Evolutionary conservation across 2,329 filamentous ascomycete species (phyloP).

Genomic region (Lecanicillium sp.): DNA sequence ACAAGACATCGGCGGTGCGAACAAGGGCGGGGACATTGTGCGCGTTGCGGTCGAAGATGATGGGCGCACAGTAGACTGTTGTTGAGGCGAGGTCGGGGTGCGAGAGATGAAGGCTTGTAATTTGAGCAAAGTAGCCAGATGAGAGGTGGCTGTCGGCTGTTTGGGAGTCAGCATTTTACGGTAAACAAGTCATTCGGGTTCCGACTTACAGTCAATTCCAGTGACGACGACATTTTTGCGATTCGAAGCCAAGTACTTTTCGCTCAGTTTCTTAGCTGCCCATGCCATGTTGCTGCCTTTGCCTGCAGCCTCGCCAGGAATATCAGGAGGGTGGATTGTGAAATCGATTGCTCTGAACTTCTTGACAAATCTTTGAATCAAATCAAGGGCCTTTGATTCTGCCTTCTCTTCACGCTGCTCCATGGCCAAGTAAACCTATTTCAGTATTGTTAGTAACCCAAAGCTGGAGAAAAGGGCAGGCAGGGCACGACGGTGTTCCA

Average conservation of each 20-base stretch:
- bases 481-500: too few relatives aligned
- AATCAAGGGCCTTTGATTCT: conserved; percentile 50
- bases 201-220: conserved; percentile 59
- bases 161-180: conserved; percentile 7
- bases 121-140: conserved; percentile 56
- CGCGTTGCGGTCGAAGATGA: conserved; percentile 68
- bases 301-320: conserved; percentile 60
- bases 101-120: conserved; percentile 54
- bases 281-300: conserved; percentile 70
- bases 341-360: conserved; percentile 60
- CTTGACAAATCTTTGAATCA: conserved; percentile 55
- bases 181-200: not conserved
- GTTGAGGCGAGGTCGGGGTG: conserved; percentile 51
- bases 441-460: not conserved
- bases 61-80: conserved; percentile 60
- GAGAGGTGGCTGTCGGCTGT: conserved; percentile 64
- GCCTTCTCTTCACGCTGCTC: conserved; percentile 57
- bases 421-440: conserved; percentile 64
- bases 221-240: conserved; percentile 60
- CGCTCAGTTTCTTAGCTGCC: conserved; percentile 58
- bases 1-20: conserved; percentile 63
- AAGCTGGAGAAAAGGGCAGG: not conserved
- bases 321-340: conserved; percentile 57
- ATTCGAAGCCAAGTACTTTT: conserved; percentile 43
- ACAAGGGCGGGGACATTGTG: conserved; percentile 59